Evolutionary conservation across 2,329 filamentous ascomycete genomes (phyloP), one percentile per base, ranked within the genome.

Genomic region (Cercospora zeina): DNA sequence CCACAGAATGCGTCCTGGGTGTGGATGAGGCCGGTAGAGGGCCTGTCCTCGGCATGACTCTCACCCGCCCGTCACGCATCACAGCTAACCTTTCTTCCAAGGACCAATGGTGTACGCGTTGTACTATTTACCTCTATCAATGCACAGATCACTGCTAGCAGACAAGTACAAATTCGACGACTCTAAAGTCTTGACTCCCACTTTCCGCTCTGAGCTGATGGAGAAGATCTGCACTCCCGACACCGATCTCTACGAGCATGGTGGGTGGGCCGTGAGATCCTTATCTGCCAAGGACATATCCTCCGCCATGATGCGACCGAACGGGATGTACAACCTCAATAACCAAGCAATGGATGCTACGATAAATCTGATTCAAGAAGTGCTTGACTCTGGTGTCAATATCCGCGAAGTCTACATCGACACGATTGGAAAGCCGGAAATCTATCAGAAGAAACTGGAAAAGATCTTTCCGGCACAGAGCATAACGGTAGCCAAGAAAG

Each of bases 271-370:
- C 4, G 87, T 90, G 6, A 83, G 88, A 21, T 82, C 89, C 16
- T 85, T 97, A 66, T 96, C 91, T 0, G 92, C 95, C 8, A 85
- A 88, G 49, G 90, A 93, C 77, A 96, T 96, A 70, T 85, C 83
- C 42, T 84, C 91, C 7, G 85, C 85, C 70, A 96, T 96, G 90
- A 81, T 95, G 71, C 82, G 84, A 9, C 83, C 87, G 2, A 70
- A 75, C 62, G 73, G 77, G 7, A 79, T 80, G 3, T 96, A 97
- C 79, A 99, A 99, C 75, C 85, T 99, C 67, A 99, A 99, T 74
- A 91, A 92, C 4, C 95, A 99, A 77, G 93, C 93, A 16, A 89
- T 95, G 86, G 93, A 96, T 76, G 90, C 93, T 3, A 97, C 93
- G 0, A 86, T 96, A 24, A 85, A 85, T 39, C 81, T 99, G 57